Base-by-base conservation (phyloP, 1,139 yeast genomes). In the Yamadazyma mexicana region DNA sequence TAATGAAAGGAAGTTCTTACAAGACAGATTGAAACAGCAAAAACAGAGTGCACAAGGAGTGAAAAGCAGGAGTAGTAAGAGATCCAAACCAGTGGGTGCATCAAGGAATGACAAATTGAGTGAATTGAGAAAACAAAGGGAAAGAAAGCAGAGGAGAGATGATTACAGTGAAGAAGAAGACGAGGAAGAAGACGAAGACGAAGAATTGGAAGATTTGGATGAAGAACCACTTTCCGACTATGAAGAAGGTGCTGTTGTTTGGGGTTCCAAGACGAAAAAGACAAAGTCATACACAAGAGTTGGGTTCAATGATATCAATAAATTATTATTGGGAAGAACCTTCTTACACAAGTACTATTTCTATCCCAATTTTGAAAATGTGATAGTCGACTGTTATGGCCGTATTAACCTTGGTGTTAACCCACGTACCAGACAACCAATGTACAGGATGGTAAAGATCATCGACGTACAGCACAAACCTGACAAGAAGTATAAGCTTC, bases 51-150 rank as follows among this genome's bases (percentile, higher is more conserved):
- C 66, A 23, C 17, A n/a, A 16, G 17, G 14, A 12, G 14, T 17
- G 17, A 30, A 35, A 12, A 58, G 64, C 3, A 49, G 67, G 43
- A 48, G 57, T 22, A 58, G 59, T 47, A 60, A 59, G 35, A 51
- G 64, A 27, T 42, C 54, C 17, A 66, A 64, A 42, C 54, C 64
- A 23, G 42, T 59, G n/a, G 51, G 59, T 37, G 50, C 55, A 22
- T 55, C 66, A 12, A 69, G 67, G 46, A 60, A 57, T 40, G 77
- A 83, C 41, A 84, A 85, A 55, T 74, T 91, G 51, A 81, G 85
- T 29, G 96, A 88, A 63, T 77, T 91, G 60, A 85, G 86, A 56
- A 87, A 83, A 60, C 94, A 87, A 59, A 79, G 96, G 61, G 94
- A 87, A 51, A 79, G 72, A 59, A 82, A 80, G 55, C 64, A 65